Conservation (phyloP, 805 yeast species). For the Wickerhamomyces silvicola region DNA sequence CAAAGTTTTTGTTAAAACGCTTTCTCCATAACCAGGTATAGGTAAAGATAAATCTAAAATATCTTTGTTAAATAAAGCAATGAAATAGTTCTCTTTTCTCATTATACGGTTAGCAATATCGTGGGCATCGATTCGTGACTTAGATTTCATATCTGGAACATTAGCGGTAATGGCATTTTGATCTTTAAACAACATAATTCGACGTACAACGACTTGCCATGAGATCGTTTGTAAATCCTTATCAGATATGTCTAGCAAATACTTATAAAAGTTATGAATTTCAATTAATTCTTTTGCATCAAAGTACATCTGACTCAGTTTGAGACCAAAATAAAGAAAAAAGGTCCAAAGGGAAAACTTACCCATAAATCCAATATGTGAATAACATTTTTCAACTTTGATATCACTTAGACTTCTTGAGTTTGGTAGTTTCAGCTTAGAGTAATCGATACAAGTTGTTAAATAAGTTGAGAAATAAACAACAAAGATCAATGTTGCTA, state of each 20-base stretch:
- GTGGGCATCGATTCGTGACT: conserved; percentile 79
- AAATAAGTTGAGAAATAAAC: conserved; percentile 73
- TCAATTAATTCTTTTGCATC: conserved; percentile 67
- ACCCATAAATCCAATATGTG: conserved; percentile 41
- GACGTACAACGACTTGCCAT: conserved; percentile 82
- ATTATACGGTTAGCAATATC: conserved; percentile 92
- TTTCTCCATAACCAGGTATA: conserved; percentile 36
- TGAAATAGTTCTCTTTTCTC: conserved; percentile 91
- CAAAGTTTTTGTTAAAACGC: conserved; percentile 69
- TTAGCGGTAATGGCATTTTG: conserved; percentile 59
- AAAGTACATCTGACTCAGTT: conserved; percentile 48
- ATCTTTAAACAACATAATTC: conserved; percentile 67
- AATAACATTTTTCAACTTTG: conserved; percentile 31
- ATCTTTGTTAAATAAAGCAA: conserved; percentile 79
- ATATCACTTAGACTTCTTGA: conserved; percentile 25
- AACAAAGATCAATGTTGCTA: conserved; percentile 72
- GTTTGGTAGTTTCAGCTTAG: conserved; percentile 31
- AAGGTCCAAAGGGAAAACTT: conserved; percentile 63
- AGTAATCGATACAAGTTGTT: conserved; percentile 73
- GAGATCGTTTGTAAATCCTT: conserved; percentile 87
- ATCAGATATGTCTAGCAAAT: conserved; percentile 65
- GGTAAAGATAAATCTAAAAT: conserved; percentile 62
- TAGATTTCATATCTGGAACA: conserved; percentile 55
- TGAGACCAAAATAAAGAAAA: conserved; percentile 42
- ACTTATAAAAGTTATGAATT: conserved; percentile 67